A percentile compares a stretch with the other conserved stretches of the same genome.
Evolutionary conservation across 306 rosid species (phyloP).

Genomic region (Cucumis melo): DNA sequence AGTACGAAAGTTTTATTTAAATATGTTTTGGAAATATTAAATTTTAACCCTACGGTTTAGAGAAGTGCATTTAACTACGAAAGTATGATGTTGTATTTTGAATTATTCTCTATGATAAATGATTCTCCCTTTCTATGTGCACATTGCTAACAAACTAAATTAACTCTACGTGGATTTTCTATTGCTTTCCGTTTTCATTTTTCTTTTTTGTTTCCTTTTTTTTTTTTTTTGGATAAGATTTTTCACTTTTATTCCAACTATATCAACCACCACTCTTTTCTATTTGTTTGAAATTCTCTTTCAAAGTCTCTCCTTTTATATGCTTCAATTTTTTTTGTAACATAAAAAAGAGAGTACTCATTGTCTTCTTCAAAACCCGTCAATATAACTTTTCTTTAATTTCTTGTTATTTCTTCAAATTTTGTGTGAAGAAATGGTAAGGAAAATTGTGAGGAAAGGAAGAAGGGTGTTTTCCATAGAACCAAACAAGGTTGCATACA

Average conservation of each 20-base stretch:
- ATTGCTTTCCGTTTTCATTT: too few relatives aligned
- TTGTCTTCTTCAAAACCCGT: not conserved
- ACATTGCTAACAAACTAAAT: too few relatives aligned
- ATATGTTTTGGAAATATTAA: too few relatives aligned
- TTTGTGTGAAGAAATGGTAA: not conserved
- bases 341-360: not conserved
- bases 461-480: slow-evolving; percentile 34
- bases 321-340: slow-evolving; percentile 11
- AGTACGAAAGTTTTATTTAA: too few relatives aligned
- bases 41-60: too few relatives aligned
- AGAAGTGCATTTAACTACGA: too few relatives aligned
- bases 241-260: not conserved
- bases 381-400: not conserved
- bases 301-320: not conserved
- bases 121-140: too few relatives aligned
- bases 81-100: too few relatives aligned
- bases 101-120: too few relatives aligned
- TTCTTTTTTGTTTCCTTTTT: too few relatives aligned
- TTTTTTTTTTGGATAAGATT: slow-evolving; percentile 10
- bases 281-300: not conserved
- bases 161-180: too few relatives aligned
- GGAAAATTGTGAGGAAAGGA: slow-evolving; percentile 22
- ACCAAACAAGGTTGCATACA: slow-evolving; percentile 21
- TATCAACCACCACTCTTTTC: slow-evolving; percentile 6
- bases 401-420: not conserved